Percentiles rank a stretch among this genome's conserved stretches.
Evolutionary conservation across 1,284 basidiomycete genomes (phyloP).

Genomic region (Entoloma clypeatum): DNA sequence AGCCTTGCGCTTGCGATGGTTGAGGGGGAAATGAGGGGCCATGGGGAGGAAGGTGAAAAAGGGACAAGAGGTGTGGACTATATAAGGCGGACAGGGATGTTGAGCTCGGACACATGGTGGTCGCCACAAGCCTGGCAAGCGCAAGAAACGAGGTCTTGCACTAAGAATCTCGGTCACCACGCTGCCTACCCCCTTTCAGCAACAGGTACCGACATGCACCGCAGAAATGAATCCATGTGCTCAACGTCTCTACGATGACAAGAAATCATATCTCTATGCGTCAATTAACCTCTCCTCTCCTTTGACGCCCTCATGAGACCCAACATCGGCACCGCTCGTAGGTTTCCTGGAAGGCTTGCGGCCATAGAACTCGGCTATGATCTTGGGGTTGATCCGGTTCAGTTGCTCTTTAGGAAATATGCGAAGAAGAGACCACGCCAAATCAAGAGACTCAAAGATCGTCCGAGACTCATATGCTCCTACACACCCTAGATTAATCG

Average conservation of each 20-base stretch:
- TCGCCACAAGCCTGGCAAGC: slow-evolving; percentile 18
- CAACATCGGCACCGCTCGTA: slow-evolving; percentile 45
- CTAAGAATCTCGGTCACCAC: slow-evolving; percentile 12
- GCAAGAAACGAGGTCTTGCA: slow-evolving; percentile 11
- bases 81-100: slow-evolving; percentile 35
- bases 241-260: slow-evolving; percentile 9
- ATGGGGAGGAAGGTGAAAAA: slow-evolving; percentile 27
- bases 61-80: slow-evolving; percentile 31
- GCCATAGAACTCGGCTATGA: slow-evolving; percentile 82
- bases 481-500: slow-evolving; percentile 28
- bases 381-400: slow-evolving; percentile 93
- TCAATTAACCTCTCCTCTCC: slow-evolving; percentile 54
- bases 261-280: slow-evolving; percentile 31
- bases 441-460: slow-evolving; percentile 96
- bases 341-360: slow-evolving; percentile 71
- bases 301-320: slow-evolving; percentile 39
- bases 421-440: slow-evolving; percentile 95
- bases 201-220: not conserved
- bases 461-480: slow-evolving; percentile 94
- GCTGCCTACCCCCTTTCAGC: slow-evolving; percentile 17
- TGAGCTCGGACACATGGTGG: slow-evolving; percentile 41
- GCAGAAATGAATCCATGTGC: slow-evolving; percentile 12
- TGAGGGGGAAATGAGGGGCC: slow-evolving; percentile 40
- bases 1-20: slow-evolving; percentile 57
- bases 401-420: slow-evolving; percentile 99